Base-by-base conservation (phyloP, 176 grass and related monocot species). In the maize (Zea mays) region DNA sequence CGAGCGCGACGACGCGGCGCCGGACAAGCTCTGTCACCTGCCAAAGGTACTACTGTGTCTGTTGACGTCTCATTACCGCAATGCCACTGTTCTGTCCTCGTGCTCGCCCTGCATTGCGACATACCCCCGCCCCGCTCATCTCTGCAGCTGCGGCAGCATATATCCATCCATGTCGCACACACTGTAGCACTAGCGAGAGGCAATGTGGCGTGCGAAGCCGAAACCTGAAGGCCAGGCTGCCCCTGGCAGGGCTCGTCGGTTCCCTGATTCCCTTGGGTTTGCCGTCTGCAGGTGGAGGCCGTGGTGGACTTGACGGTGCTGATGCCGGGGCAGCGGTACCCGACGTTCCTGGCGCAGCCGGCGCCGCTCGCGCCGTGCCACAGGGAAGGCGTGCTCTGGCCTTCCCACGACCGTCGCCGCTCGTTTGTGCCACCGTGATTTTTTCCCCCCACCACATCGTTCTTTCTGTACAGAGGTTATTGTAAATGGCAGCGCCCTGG, bases 281-380 rank as follows among this genome's bases (percentile, higher is more conserved):
- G 9, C 65, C 38, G 8, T 21, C 33, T 63, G 58, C 87, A 94
- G 92, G 69, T 83, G 58, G 85, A 85, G 65, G 43, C 0, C 17
- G 47, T 61, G 5, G 39, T 76, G 39, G 83, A 93, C 37, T 77
- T 93, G 82, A 88, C 92, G 61, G 96, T 99, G 85, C 60, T 99
- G 59, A 96, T 99, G 96, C 96, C 96, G 62, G 96, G 96, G 43
- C 92, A 99, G 50, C 62, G 72, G 67, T 99, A 89, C 59, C 96
- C 96, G 54, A 99, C 92, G 39, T 99, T 85, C 78, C 85, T 99
- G 14, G 96, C 96, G 21, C 92, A 87, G 76, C 96, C 96, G 43
- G 90, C 90, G 41, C 96, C 96, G 10, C 90, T 99, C 34, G 84
- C 81, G 15, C 92, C 92, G 3, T 90, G 96, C 44, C 51, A 35